Evolutionary conservation across 2,329 filamentous ascomycete genomes (phyloP).

Genomic region (Didymella pinodella): DNA sequence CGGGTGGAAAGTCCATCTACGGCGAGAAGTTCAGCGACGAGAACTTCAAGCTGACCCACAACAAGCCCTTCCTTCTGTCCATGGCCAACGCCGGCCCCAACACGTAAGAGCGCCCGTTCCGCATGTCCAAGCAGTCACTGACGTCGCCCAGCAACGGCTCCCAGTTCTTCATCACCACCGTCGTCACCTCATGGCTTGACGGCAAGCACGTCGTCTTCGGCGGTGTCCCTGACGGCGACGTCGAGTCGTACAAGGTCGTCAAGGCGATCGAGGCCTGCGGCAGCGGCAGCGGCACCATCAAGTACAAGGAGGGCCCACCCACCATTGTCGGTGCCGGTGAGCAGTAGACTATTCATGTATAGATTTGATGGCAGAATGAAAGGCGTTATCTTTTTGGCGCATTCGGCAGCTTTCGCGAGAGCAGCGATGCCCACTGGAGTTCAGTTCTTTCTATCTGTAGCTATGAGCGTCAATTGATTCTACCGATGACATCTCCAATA

Average conservation of each 20-base stretch:
- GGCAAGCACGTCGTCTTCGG: constrained; percentile 87
- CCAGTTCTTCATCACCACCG: constrained; percentile 77
- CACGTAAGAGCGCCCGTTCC: constrained; percentile 65
- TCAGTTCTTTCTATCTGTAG: constrained; percentile 26
- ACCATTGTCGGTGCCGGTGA: constrained; percentile 63
- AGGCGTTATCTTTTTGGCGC: constrained; percentile 16
- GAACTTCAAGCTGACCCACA: constrained; percentile 84
- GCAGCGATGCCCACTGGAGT: constrained; percentile 14
- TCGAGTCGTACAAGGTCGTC: constrained; percentile 62
- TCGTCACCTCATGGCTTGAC: constrained; percentile 74
- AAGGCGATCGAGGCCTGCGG: constrained; percentile 68
- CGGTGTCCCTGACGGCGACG: constrained; percentile 67
- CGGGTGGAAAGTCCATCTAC: constrained; percentile 93
- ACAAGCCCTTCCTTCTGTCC: constrained; percentile 79
- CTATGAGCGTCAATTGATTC: constrained; percentile 30
- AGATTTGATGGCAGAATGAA: constrained; percentile 20
- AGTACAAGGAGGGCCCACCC: constrained; percentile 59
- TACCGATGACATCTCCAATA: constrained; percentile 18
- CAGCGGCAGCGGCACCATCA: constrained; percentile 61
- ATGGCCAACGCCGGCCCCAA: constrained; percentile 97
- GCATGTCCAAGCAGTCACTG: constrained; percentile 21
- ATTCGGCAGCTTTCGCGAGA: constrained; percentile 20
- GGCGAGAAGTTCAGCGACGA: constrained; percentile 93
- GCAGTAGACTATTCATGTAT: constrained; percentile 46
- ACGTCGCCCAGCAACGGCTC: constrained; percentile 68